Evolutionary conservation across 2,329 filamentous ascomycete species (phyloP), one percentile per base, ranked within the genome.

Genomic region (Exserohilum turcica): DNA sequence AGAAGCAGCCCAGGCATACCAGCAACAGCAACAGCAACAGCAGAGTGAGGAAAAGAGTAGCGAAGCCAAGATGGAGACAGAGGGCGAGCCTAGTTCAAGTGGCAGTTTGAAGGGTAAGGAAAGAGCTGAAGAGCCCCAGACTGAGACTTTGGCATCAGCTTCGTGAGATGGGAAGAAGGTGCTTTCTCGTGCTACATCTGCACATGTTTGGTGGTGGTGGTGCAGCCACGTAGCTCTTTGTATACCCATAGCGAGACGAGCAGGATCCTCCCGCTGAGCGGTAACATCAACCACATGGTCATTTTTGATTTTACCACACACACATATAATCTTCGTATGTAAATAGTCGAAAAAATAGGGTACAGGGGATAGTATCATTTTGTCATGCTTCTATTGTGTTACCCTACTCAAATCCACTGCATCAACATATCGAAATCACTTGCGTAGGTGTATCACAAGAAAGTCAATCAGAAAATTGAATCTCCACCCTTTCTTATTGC

Each of bases 41-140:
- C 36, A 36, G 12, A 29, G 21, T 10, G 33, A 52, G 19, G 46
- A 53, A 24, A 54, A 53, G 19, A 52, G 52, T 19, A 37, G 59
- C 43, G 61, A 64, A 37, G 53, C 49, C 27, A 52, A 38, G 48
- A 38, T 10, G 12, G 52, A 50, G n/a, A 28, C 19, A 16, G 42
- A 28, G n/a, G 18, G 44, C 24, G 37, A 46, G 6, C 8, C 43
- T 12, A 48, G 31, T 13, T 13, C 24, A 27, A 35, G 29, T 31
- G 35, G 27, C 35, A 58, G 46, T 38, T 52, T 42, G 9, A 65
- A 67, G 48, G 64, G 61, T 15, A 65, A 66, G 44, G 60, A 62
- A 42, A 65, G 29, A 31, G 60, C 54, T 16, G 42, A 44, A n/a
- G 49, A 43, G 5, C 13, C n/a, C n/a, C 24, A 42, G 21, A 13